Conservation (phyloP, 2,329 filamentous ascomycete species). For the Aspergillus flavus region DNA sequence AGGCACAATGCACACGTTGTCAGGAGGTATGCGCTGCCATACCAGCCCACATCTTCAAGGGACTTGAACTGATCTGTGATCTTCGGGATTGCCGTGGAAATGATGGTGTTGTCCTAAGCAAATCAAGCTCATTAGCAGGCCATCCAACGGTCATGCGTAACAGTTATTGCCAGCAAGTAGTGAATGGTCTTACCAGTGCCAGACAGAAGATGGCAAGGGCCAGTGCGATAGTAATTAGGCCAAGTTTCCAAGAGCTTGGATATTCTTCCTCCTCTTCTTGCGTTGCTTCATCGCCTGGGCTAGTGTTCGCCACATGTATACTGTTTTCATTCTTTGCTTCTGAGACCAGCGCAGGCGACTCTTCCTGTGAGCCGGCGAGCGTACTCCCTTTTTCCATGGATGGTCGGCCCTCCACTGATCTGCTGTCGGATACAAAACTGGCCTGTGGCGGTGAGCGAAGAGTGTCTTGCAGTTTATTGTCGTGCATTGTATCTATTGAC, state of each 20-base stretch:
- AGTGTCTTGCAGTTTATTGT: neutral
- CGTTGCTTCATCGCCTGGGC: conserved; percentile 4
- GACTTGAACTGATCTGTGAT: conserved; percentile 53
- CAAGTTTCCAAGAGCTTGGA: conserved; percentile 34
- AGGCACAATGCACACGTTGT: conserved; percentile 47
- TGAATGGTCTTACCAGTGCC: conserved; percentile 32
- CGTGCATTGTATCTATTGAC: neutral
- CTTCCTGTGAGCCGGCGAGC: conserved; percentile 18
- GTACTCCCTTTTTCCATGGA: conserved; percentile 29
- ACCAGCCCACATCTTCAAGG: conserved; percentile 52
- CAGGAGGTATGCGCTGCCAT: conserved; percentile 49
- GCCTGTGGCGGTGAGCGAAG: conserved; percentile 1
- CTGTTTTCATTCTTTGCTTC: neutral
- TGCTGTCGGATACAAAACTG: conserved; percentile 6
- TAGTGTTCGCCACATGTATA: neutral
- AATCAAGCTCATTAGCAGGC: neutral
- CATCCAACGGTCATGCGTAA: neutral
- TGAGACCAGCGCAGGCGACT: neutral
- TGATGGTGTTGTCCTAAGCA: conserved; percentile 45
- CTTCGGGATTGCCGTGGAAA: conserved; percentile 51
- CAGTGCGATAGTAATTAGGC: conserved; percentile 39
- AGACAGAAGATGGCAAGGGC: conserved; percentile 44
- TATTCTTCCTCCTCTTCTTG: conserved; percentile 34
- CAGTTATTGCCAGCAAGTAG: neutral
- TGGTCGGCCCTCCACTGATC: neutral